Evolutionary conservation across 2,329 filamentous ascomycete genomes (phyloP).

Genomic region (Fusarium udum): DNA sequence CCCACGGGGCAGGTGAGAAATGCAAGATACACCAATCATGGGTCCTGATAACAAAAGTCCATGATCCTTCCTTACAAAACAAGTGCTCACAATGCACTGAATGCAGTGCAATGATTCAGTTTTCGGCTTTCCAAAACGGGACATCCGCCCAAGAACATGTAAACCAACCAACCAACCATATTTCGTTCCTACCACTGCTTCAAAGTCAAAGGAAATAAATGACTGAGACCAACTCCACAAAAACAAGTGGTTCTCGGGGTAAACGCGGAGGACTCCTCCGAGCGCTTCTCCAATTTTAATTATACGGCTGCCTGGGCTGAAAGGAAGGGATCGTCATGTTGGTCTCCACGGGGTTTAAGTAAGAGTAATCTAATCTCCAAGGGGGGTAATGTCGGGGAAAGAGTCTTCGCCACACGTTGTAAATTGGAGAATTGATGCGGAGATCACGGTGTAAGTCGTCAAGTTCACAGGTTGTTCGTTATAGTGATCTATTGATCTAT

Average conservation of each 20-base stretch:
- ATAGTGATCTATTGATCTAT: constrained; percentile 17
- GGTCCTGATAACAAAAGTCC: not conserved
- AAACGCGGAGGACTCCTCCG: not conserved
- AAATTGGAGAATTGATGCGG: constrained; percentile 1
- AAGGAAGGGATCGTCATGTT: not conserved
- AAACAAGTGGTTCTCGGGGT: not conserved
- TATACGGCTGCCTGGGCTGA: not conserved
- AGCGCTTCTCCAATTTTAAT: constrained; percentile 6
- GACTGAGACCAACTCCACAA: not conserved
- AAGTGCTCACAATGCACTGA: not conserved
- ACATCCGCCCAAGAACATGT: not conserved
- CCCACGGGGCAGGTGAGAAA: constrained; percentile 3
- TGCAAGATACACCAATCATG: not conserved
- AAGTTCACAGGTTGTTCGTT: not conserved
- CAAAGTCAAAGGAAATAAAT: not conserved
- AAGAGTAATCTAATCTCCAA: constrained; percentile 1
- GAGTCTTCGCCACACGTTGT: not conserved
- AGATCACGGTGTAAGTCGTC: not conserved
- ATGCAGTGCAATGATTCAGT: not conserved
- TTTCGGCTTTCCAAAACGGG: not conserved
- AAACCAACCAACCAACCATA: not conserved
- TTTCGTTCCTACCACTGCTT: not conserved
- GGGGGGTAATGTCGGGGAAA: not conserved
- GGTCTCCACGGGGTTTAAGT: not conserved
- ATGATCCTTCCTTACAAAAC: too few species aligned